Base-by-base conservation (phyloP, 768 basidiomycete genomes). In the Collybiopsis confluens region DNA sequence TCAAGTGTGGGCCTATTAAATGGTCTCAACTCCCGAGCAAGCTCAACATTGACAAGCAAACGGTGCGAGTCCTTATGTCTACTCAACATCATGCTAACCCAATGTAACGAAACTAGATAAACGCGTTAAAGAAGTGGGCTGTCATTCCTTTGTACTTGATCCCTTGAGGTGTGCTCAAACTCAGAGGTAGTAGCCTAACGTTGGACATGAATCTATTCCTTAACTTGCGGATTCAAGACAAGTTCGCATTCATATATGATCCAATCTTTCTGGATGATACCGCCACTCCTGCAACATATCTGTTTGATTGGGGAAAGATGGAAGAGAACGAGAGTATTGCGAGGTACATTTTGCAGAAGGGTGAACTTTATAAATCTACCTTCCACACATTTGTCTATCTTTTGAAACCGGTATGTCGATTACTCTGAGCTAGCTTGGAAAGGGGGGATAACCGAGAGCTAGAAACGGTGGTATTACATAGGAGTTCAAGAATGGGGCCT, bases 191-290 rank as follows among this genome's bases (percentile, higher is more conserved):
- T 35, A 77, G 74, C 49, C 69, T 73, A 47, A 58, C 63, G 33
- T 63, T 62, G n/a, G 65, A 66, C 56, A 57, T 65, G 16, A 72
- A 74, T 18, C 63, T 76, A n/a, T 67, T 74, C 55, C 66, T 80
- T 55, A 72, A 75, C 4, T 49, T 83, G 13, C 70, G 74, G 46
- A 72, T 75, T 10, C 55, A 67, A 7, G 52, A 50, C 2, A 56
- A 72, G 8, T 61, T 76, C 58, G 80, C 75, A 0, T 85, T 84
- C 55, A 37, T 84, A 8, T 74, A 79, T 45, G 78, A 82, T 54
- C 85, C 85, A 0, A 67, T 84, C 28, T 68, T 80, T 23, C 68
- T 83, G 37, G 83, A 86, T 47, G 73, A 68, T 1, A 66, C 71
- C 8, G 60, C 60, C 3, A 64, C 60, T 2, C 33, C 45, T n/a